Percentiles rank a stretch among this genome's conserved stretches.
These are phyloP conservation scores for Arthroderma sp. DNA, from an alignment of 2,329 filamentous ascomycete genomes.

Conservation along the genomic window DNA sequence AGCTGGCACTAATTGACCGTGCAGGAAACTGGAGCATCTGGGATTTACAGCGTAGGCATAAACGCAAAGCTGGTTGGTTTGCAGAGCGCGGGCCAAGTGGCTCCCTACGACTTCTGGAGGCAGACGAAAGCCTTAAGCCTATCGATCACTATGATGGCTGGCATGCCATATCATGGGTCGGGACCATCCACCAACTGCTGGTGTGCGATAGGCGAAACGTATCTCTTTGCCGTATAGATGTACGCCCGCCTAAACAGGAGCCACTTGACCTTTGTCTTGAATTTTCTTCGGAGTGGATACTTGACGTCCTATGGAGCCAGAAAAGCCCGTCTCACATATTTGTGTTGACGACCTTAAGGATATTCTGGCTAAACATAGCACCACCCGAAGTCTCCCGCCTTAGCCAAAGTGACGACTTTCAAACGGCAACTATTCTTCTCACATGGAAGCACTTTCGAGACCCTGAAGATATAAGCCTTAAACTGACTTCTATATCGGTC, in stretches of 20 bases:
- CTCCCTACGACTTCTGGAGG: constrained; percentile 15
- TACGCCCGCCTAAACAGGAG: constrained; percentile 18
- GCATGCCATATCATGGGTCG: constrained; percentile 33
- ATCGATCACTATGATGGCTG: constrained; percentile 32
- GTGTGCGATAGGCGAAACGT: constrained; percentile 40
- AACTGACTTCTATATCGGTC: constrained; percentile 25
- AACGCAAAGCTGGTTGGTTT: constrained; percentile 21
- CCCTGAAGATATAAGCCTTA: constrained; percentile 41
- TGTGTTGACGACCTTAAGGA: constrained; percentile 42
- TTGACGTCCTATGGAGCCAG: constrained; percentile 40
- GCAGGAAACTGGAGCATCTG: constrained; percentile 43
- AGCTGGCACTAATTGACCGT: constrained; percentile 45
- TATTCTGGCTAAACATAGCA: constrained; percentile 36
- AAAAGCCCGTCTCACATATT: constrained; percentile 35
- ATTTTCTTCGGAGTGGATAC: constrained; percentile 40
- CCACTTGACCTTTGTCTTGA: constrained; percentile 28
- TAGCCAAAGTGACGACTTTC: constrained; percentile 14
- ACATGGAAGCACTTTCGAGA: constrained; percentile 45
- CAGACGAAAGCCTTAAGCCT: constrained; percentile 13
- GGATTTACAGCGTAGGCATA: constrained; percentile 29
- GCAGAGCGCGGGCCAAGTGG: constrained; percentile 22
- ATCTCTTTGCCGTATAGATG: constrained; percentile 27
- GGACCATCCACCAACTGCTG: constrained; percentile 33
- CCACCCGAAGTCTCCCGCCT: constrained; percentile 18
- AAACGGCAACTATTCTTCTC: constrained; percentile 30